phyloP scores from a whole-genome alignment of 2,329 filamentous ascomycete species.

The Aspergillus tanneri region DNA sequence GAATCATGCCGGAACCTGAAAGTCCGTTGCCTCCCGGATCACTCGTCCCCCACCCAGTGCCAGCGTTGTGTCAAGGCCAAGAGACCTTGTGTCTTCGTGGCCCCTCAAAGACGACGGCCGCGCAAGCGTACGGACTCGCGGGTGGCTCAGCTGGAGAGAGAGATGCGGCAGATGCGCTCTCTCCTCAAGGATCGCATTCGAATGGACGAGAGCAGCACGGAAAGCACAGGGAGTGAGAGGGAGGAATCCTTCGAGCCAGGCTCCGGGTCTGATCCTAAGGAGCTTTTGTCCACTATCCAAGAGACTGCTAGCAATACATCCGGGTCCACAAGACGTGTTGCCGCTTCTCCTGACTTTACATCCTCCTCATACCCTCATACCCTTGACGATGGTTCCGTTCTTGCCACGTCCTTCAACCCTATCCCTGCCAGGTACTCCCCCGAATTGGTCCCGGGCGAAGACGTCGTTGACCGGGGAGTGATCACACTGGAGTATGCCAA shows the following conservation, averaged over 20 bases:
- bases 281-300: constrained; percentile 19
- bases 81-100: constrained; percentile 36
- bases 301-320: constrained; percentile 24
- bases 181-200: constrained; percentile 34
- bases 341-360: constrained; percentile 27
- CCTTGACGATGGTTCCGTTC: constrained; percentile 20
- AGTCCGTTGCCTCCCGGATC: constrained; percentile 37
- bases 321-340: constrained; percentile 22
- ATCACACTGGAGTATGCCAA: constrained; percentile 33
- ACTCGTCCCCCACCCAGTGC: constrained; percentile 33
- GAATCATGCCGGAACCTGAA: constrained; percentile 40
- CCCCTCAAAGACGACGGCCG: constrained; percentile 37
- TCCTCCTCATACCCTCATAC: constrained; percentile 20
- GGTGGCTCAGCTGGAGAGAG: constrained; percentile 38
- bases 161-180: constrained; percentile 41
- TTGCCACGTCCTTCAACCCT: constrained; percentile 22
- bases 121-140: constrained; percentile 39
- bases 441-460: constrained; percentile 20
- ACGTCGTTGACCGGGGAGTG: constrained; percentile 35
- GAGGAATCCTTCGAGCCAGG: constrained; percentile 25
- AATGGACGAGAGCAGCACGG: constrained; percentile 28
- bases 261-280: constrained; percentile 21
- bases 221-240: constrained; percentile 28
- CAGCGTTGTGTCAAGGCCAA: constrained; percentile 39
- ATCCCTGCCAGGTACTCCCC: constrained; percentile 19